phyloP scores from a whole-genome alignment of 2,329 filamentous ascomycete species.

The Thelonectria blattea region DNA sequence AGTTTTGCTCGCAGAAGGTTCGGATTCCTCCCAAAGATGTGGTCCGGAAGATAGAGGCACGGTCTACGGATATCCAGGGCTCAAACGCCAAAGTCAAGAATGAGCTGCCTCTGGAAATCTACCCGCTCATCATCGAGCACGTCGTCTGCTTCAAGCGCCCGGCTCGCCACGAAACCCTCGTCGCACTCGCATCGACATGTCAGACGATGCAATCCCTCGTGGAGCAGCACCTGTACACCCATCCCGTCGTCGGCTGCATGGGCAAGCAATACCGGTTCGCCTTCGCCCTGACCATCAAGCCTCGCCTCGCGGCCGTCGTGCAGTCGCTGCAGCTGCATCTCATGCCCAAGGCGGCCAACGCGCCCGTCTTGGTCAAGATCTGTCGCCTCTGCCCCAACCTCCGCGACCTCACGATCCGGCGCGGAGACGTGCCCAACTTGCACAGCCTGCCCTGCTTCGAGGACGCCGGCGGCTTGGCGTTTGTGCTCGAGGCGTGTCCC shows the following conservation, averaged over 20 bases:
- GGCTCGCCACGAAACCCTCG: constrained; percentile 4
- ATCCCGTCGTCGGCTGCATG: constrained; percentile 3
- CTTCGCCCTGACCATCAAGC: constrained; percentile 14
- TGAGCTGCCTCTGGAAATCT: constrained; percentile 8
- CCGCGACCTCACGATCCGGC: background rate
- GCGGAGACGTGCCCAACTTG: background rate
- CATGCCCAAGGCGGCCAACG: background rate
- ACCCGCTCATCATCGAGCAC: constrained; percentile 4
- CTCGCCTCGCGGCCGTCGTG: constrained; percentile 8
- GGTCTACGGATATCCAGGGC: no score
- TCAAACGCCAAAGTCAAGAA: background rate
- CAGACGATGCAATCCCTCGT: background rate
- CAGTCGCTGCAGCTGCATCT: constrained; percentile 6
- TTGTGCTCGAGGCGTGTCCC: constrained; percentile 18
- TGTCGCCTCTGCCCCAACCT: constrained; percentile 18
- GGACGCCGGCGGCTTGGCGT: constrained; percentile 5
- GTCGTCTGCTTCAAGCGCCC: background rate
- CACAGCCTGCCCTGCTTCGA: background rate
- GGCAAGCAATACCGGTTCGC: constrained; percentile 7
- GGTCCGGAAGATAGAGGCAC: no score
- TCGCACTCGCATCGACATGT: constrained; percentile 13
- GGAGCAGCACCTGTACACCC: constrained; percentile 14
- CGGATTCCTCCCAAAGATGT: no score
- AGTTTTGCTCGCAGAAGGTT: background rate
- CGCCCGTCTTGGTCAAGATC: no score